Evolutionary conservation across 139 green algal species (phyloP).

Genomic region (Mesotaenium endlicherianum): DNA sequence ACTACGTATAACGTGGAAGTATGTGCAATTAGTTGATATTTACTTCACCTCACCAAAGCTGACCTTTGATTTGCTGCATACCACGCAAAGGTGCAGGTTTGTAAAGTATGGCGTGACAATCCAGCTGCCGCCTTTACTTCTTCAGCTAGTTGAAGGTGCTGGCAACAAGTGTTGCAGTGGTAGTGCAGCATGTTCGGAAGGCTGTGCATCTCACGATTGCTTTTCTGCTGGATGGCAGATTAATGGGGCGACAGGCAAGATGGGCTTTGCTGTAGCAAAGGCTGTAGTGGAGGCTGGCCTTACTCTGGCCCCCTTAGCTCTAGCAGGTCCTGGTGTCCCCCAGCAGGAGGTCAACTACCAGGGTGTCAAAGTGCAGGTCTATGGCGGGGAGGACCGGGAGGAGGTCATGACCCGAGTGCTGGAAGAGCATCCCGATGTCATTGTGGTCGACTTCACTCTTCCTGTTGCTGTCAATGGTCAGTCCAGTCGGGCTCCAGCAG

Average conservation of each 20-base stretch:
- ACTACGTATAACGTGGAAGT: no score
- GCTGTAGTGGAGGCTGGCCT: conserved; percentile 25
- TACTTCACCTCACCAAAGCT: no score
- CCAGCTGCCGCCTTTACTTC: no score
- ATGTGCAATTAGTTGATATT: no score
- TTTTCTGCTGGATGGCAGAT: conserved; percentile 19
- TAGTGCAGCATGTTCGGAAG: neutral
- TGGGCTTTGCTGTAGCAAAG: conserved; percentile 40
- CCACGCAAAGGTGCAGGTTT: no score
- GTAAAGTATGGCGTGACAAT: no score
- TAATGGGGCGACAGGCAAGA: conserved; percentile 38
- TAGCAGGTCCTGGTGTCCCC: conserved; percentile 18
- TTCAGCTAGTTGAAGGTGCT: no score
- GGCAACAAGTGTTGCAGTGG: no score
- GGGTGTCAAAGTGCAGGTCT: conserved; percentile 22
- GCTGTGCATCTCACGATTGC: neutral
- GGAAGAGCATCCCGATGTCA: conserved; percentile 70
- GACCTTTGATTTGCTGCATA: no score
- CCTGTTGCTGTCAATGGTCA: conserved; percentile 76
- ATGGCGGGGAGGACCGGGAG: conserved; percentile 22
- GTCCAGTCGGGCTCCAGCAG: no score
- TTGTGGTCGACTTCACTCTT: conserved; percentile 97
- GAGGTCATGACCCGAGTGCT: conserved; percentile 23
- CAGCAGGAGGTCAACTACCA: conserved; percentile 2
- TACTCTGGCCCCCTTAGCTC: neutral